These are phyloP conservation scores for Sphenostylis stenocarpa DNA, from an alignment of 306 rosid species.

Conservation along the genomic window DNA sequence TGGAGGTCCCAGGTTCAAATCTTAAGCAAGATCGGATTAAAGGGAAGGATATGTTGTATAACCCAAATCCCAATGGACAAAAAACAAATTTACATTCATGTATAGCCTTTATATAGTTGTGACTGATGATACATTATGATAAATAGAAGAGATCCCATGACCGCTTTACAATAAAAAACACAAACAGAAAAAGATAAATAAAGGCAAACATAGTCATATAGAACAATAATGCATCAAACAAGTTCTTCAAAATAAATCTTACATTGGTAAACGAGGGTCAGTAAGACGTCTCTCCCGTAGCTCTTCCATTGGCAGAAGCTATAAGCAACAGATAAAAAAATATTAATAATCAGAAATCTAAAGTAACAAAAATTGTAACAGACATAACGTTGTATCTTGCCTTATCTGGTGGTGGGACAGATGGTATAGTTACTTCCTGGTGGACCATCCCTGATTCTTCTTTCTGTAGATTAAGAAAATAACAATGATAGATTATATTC, in stretches of 20 bases:
- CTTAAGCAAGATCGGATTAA: not conserved
- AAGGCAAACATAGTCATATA: not conserved
- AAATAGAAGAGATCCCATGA: not conserved
- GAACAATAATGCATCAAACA: constrained; percentile 10
- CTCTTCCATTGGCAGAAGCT: constrained; percentile 47
- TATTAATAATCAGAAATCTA: constrained; percentile 15
- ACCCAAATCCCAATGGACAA: not conserved
- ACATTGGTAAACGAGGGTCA: constrained; percentile 44
- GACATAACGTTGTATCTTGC: constrained; percentile 44
- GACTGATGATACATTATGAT: constrained; percentile 10
- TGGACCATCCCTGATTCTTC: constrained; percentile 73
- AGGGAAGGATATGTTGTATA: not conserved
- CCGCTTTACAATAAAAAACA: not conserved
- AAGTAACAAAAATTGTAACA: constrained; percentile 1
- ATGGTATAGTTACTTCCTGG: constrained; percentile 70
- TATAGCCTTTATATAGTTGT: not conserved
- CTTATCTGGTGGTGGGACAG: constrained; percentile 72
- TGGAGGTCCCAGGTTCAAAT: constrained; percentile 1
- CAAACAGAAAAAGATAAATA: not conserved
- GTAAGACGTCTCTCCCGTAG: constrained; percentile 44
- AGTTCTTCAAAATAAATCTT: constrained; percentile 28
- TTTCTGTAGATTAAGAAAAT: constrained; percentile 57
- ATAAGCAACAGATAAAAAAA: constrained; percentile 4
- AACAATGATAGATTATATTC: constrained; percentile 18
- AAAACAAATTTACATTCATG: not conserved